Percentiles rank a stretch among this genome's conserved stretches.
phyloP scores from a whole-genome alignment of 306 rosid genomes.

The Vigna nakashimae region DNA sequence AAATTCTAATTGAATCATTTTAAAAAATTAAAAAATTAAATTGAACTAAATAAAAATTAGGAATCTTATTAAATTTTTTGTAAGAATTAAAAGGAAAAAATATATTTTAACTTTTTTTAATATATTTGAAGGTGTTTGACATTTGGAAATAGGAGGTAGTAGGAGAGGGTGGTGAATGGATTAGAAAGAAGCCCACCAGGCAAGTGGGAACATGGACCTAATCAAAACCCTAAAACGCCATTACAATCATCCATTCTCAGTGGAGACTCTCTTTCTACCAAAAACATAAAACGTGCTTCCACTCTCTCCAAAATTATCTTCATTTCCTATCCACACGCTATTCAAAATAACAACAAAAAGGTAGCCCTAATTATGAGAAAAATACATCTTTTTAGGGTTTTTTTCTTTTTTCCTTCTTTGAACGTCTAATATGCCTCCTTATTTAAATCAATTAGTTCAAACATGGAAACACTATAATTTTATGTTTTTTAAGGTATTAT shows the following conservation, averaged over 20 bases:
- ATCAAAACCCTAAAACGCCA: not conserved
- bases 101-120: not conserved
- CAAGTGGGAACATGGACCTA: slow-evolving; percentile 27
- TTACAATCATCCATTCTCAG: not conserved
- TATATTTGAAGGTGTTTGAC: not conserved
- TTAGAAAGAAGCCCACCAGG: slow-evolving; percentile 21
- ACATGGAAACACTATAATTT: not conserved
- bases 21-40: no score
- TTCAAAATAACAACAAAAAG: not conserved
- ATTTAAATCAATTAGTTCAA: not conserved
- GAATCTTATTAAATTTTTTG: no score
- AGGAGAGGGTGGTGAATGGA: not conserved
- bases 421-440: not conserved
- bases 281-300: not conserved
- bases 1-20: no score
- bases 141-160: not conserved
- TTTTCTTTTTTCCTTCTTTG: no score
- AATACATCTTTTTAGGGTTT: not conserved
- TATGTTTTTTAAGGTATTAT: not conserved
- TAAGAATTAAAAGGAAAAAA: no score
- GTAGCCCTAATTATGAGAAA: not conserved
- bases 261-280: slow-evolving; percentile 7
- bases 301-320: not conserved
- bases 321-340: not conserved
- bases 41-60: no score